These are phyloP conservation scores for Ganoderma leucocontextum DNA, from an alignment of 1,284 basidiomycete species.

Conservation along the genomic window DNA sequence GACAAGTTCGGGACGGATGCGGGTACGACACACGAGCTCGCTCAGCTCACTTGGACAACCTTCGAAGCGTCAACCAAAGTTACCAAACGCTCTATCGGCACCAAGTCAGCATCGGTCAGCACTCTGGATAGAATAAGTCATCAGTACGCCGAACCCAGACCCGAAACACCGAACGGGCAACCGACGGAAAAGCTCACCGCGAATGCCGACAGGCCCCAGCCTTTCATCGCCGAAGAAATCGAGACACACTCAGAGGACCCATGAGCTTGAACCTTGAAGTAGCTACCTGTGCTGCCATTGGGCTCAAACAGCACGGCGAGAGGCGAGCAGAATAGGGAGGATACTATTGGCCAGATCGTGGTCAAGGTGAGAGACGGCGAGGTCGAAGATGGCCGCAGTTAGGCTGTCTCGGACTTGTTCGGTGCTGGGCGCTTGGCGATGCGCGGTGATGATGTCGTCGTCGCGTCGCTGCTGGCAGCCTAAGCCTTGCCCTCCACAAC, in stretches of 20 bases:
- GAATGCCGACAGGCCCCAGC: neutral
- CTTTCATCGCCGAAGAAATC: neutral
- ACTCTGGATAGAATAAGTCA: neutral
- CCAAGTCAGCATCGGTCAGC: neutral
- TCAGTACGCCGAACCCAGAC: neutral
- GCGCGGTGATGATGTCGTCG: slow-evolving; percentile 32
- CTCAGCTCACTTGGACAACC: neutral
- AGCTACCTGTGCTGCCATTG: neutral
- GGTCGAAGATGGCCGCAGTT: neutral
- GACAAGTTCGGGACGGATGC: neutral
- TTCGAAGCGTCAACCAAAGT: neutral
- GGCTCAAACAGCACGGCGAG: neutral
- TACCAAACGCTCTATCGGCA: neutral
- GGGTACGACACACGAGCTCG: neutral
- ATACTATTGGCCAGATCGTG: neutral
- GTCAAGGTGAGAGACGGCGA: neutral
- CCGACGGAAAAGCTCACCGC: neutral
- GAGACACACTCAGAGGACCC: neutral
- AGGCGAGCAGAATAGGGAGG: neutral
- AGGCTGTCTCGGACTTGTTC: slow-evolving; percentile 30
- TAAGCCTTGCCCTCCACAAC: slow-evolving; percentile 22
- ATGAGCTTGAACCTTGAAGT: neutral
- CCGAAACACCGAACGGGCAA: slow-evolving; percentile 7
- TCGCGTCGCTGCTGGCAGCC: slow-evolving; percentile 33
- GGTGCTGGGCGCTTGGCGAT: slow-evolving; percentile 31